Base-by-base conservation (phyloP, 106 monocot species). In the Acorus gramineus region DNA sequence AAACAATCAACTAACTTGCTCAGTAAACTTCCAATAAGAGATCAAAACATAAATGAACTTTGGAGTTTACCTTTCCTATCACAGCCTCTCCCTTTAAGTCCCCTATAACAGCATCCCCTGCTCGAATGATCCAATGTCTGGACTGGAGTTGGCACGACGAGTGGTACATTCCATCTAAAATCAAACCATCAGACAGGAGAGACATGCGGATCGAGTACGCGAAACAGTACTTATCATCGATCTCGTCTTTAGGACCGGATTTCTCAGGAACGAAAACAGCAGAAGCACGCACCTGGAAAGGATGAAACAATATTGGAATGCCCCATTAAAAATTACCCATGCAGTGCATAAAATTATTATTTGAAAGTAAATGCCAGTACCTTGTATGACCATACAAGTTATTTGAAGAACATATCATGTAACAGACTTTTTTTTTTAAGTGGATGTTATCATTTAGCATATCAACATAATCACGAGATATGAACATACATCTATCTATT, bases 181-280 rank as follows among this genome's bases (percentile, higher is more conserved):
- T 54, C 62, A 87, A 86, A 52, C 83, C 88, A 8, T 85, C 82
- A 11, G 90, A 77, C 12, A 77, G 73, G 8, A 94, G 77, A 52
- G 85, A 82, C 70, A 98, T 73, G 54, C 88, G 91, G 42, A 92
- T 84, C 3, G 88, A 92, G 52, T 98, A 98, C 4, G 96, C 49
- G 74, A 74, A 87, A 10, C 11, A 72, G 63, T 73, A 81, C 44
- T 66, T 70, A 2, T 57, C 71, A 28, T 28, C 28, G 4, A 56
- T 54, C 7, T 50, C 61, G 43, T 65, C 60, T 4, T 62, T 47
- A 63, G 52, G 52, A 8, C 65, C 63, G 62, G 76, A 78, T 46
- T 70, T 9, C 85, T 98, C 96, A 3, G 96, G 96, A 52, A 91
- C 77, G 71, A 91, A 75, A 49, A 98, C 47, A 61, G 91, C 73